These are phyloP conservation scores for Phenoliferia sp. DNA, from an alignment of 1,284 basidiomycete genomes.

Conservation along the genomic window DNA sequence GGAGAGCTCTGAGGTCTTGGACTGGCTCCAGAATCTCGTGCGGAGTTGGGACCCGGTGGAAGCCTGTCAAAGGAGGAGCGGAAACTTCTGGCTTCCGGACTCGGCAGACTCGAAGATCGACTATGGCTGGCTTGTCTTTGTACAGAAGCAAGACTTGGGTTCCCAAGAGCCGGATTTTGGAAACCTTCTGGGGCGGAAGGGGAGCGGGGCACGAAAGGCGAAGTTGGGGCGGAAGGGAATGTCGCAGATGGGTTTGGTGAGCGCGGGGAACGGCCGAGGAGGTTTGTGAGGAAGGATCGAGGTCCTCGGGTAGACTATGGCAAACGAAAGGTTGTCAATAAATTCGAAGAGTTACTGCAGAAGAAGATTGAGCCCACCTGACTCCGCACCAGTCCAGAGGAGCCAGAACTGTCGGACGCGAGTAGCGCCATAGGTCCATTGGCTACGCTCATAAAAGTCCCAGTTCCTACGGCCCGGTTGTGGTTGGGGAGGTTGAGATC, in stretches of 20 bases:
- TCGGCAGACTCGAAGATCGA: conserved; percentile 3
- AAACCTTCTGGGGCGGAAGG: conserved; percentile 11
- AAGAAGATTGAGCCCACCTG: not conserved
- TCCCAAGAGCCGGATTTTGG: not conserved
- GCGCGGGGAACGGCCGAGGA: conserved; percentile 18
- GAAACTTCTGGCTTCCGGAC: not conserved
- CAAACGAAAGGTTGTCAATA: too few species aligned
- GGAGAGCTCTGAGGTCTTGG: not conserved
- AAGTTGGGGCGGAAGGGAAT: not conserved
- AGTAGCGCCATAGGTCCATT: conserved; percentile 17
- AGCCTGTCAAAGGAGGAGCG: not conserved
- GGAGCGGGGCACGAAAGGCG: conserved; percentile 3
- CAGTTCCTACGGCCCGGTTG: not conserved
- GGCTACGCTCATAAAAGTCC: conserved; percentile 21
- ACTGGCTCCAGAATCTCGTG: not conserved
- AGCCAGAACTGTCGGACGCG: conserved; percentile 1
- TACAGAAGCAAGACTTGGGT: conserved; percentile 1
- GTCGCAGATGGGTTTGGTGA: not conserved
- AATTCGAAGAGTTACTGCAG: not conserved
- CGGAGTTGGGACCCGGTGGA: not conserved
- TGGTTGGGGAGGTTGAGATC: conserved; percentile 10
- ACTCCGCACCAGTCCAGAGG: not conserved
- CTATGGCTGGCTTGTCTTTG: not conserved
- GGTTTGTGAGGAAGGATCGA: conserved; percentile 17
- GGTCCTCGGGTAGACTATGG: not conserved